Evolutionary conservation across 2,329 filamentous ascomycete species (phyloP).

Genomic region (Phyllosticta citrichinensis): DNA sequence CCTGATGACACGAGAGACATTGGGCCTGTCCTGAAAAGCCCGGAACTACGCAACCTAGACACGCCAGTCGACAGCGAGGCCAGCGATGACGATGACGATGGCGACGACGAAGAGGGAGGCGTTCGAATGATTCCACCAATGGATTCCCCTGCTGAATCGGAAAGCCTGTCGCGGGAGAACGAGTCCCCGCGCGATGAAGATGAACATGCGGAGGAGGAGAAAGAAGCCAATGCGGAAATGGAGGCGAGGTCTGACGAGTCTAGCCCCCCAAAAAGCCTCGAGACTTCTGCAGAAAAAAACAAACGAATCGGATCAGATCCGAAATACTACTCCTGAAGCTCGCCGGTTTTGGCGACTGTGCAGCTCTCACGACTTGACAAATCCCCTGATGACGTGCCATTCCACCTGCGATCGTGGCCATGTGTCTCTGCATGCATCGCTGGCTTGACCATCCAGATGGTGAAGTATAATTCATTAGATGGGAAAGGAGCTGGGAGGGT

Average conservation of each 20-base stretch:
- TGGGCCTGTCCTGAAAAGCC: conserved; percentile 31
- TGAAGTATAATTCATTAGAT: too few relatives aligned
- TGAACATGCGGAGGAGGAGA: not conserved
- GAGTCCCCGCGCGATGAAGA: not conserved
- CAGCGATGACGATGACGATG: conserved; percentile 23
- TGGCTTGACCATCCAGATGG: too few relatives aligned
- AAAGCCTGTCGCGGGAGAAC: too few relatives aligned
- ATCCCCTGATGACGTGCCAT: too few relatives aligned
- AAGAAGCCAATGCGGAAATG: not conserved
- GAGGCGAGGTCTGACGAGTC: not conserved
- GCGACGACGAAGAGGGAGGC: conserved; percentile 22
- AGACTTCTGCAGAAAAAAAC: not conserved
- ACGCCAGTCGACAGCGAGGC: conserved; percentile 28
- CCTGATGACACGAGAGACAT: conserved; percentile 22
- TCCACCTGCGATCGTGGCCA: too few relatives aligned
- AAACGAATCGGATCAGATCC: not conserved
- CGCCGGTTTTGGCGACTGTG: too few relatives aligned
- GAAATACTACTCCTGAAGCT: too few relatives aligned
- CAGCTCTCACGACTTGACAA: too few relatives aligned
- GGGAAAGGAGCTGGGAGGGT: too few relatives aligned
- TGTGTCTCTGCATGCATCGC: too few relatives aligned
- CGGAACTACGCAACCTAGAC: conserved; percentile 28
- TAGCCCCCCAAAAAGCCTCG: not conserved
- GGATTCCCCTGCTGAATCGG: not conserved
- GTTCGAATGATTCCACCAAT: conserved; percentile 10